phyloP scores from a whole-genome alignment of 345 rosid genomes.

The Hevea brasiliensis region DNA sequence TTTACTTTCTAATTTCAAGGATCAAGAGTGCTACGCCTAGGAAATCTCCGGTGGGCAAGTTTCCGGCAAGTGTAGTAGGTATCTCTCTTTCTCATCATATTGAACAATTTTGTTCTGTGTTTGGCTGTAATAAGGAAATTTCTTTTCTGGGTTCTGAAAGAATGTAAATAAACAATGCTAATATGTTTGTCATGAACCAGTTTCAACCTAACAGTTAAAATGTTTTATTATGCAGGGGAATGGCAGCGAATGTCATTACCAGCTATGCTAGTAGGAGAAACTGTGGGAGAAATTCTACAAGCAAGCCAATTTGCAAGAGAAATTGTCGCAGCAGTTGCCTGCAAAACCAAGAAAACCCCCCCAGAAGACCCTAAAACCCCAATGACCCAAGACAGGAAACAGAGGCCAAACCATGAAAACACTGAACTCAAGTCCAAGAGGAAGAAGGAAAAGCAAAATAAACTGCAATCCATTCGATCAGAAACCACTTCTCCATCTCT shows the following conservation, averaged over 20 bases:
- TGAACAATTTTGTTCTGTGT: background rate
- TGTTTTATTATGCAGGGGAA: conserved; percentile 47
- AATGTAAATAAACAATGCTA: background rate
- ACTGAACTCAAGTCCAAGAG: conserved; percentile 67
- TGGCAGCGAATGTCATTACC: conserved; percentile 91
- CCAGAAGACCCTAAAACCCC: conserved; percentile 79
- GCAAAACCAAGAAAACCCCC: conserved; percentile 37
- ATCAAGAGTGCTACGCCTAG: conserved; percentile 53
- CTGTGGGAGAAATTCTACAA: conserved; percentile 83
- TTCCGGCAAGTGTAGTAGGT: conserved; percentile 68
- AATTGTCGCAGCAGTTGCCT: conserved; percentile 56
- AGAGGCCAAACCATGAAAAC: conserved; percentile 40
- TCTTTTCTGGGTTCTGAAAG: background rate
- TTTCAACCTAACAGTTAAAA: background rate
- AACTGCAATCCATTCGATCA: conserved; percentile 33
- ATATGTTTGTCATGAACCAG: too few relatives aligned
- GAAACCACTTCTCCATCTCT: conserved; percentile 54
- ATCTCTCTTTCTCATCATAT: conserved; percentile 5
- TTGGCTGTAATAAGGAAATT: background rate
- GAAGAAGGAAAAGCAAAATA: conserved; percentile 75
- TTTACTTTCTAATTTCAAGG: conserved; percentile 35
- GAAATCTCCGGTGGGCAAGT: conserved; percentile 80
- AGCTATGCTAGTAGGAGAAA: conserved; percentile 97
- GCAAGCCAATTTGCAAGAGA: conserved; percentile 84
- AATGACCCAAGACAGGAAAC: conserved; percentile 44